Base-by-base conservation (phyloP, 1,284 basidiomycete species). In the Fomitopsis schrenkii region DNA sequence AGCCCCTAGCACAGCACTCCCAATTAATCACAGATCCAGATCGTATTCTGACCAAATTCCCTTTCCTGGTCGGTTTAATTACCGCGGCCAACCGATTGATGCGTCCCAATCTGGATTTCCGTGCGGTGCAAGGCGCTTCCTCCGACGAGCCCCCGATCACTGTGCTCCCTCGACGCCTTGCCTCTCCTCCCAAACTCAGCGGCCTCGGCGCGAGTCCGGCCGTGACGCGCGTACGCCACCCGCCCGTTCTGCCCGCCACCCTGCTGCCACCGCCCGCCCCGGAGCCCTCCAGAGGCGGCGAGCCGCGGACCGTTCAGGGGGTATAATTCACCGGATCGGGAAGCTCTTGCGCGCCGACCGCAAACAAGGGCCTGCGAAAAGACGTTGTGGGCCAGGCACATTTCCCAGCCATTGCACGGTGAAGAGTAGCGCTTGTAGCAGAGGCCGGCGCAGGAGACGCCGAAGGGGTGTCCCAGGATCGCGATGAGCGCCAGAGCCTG, bases 1-100 rank as follows among this genome's bases (percentile, higher is more conserved):
- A 65, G 64, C 26, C 35, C 36, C 58, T 64, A 62, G 63, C 61
- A 62, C 65, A 64, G 58, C 58, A 61, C 62, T 56, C 48, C 52
- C 52, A 54, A 54, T 54, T 54, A 54, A 54, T 54, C 52, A 54
- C 48, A 50, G 48, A 50, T 50, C 48, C 17, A 33, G 28, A 50
- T 50, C 48, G 45, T 15, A 33, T 46, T 62, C 64, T 54, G 60
- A 42, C 61, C 55, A 62, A 64, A 63, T 54, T 56, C 17, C 61
- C 48, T 53, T 45, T 30, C 36, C 52, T 33, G 54, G 35, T 22
- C 5, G 19, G 1, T 40, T 54, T 54, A 54, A 54, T 54, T 54
- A 54, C 52, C 52, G 52, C 52, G 52, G 52, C 33, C 38, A 54
- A 40, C 52, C 52, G 40, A 33, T 42, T 45, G 33, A 58, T 46